These are phyloP conservation scores for Phialophora expanda DNA, from an alignment of 2,329 filamentous ascomycete species.

Conservation along the genomic window DNA sequence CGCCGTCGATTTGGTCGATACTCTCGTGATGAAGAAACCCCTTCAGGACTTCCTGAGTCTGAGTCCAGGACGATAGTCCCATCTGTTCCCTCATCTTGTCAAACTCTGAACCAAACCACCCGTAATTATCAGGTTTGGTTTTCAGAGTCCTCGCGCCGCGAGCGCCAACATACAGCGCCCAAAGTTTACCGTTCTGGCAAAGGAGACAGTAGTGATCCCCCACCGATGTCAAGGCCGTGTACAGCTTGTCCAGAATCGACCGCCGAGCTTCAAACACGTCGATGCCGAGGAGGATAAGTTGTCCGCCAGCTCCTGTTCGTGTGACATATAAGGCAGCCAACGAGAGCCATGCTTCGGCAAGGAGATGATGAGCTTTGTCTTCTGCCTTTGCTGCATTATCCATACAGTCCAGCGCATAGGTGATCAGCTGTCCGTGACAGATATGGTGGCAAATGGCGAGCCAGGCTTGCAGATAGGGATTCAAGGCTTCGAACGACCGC, in stretches of 20 bases:
- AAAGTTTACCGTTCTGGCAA: not conserved
- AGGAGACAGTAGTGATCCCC: not conserved
- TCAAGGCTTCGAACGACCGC: not conserved
- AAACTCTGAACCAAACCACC: not conserved
- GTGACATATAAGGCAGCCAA: not conserved
- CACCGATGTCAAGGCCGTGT: not conserved
- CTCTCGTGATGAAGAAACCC: not conserved
- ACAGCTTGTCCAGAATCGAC: not conserved
- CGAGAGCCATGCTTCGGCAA: slow-evolving; percentile 1
- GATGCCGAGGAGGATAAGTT: not conserved
- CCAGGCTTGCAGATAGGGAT: not conserved
- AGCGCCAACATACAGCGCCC: not conserved
- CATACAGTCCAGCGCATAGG: not conserved
- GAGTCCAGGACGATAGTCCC: not conserved
- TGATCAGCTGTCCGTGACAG: slow-evolving; percentile 1
- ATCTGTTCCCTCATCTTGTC: not conserved
- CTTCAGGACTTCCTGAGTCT: not conserved
- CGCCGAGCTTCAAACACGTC: slow-evolving; percentile 1
- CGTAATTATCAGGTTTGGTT: not conserved
- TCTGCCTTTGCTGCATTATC: not conserved
- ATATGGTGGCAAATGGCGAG: slow-evolving; percentile 1
- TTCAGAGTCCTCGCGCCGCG: not conserved
- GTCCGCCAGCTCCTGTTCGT: not conserved
- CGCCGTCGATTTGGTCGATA: not conserved
- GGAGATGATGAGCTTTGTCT: not conserved